Percentiles rank a stretch among this genome's conserved stretches.
These are phyloP conservation scores for Debaryomyces hansenii DNA, from an alignment of 805 yeast species.

Conservation along the genomic window DNA sequence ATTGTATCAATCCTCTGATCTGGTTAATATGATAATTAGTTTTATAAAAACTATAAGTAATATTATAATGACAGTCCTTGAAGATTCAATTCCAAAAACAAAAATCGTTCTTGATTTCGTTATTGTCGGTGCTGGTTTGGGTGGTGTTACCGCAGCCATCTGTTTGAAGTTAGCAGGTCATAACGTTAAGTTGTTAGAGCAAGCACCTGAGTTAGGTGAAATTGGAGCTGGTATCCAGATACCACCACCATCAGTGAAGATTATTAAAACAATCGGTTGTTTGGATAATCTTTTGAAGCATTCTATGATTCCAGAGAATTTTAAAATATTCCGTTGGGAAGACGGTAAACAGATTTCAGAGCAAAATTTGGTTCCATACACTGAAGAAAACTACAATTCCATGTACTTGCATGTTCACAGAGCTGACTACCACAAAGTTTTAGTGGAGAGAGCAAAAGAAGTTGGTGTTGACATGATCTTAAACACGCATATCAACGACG, in stretches of 20 bases:
- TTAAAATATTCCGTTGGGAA: slow-evolving; percentile 13
- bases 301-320: slow-evolving; percentile 15
- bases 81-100: slow-evolving; percentile 6
- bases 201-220: slow-evolving; percentile 24
- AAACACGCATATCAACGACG: slow-evolving; percentile 12
- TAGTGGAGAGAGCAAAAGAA: slow-evolving; percentile 19
- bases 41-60: no score
- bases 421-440: slow-evolving; percentile 23
- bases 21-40: no score
- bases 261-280: slow-evolving; percentile 19
- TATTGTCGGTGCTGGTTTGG: slow-evolving; percentile 30
- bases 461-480: slow-evolving; percentile 16
- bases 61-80: slow-evolving; percentile 1
- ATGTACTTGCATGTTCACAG: slow-evolving; percentile 25
- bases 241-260: slow-evolving; percentile 26
- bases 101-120: slow-evolving; percentile 14
- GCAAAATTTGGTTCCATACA: slow-evolving; percentile 17
- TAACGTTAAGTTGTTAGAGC: slow-evolving; percentile 22
- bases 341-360: slow-evolving; percentile 17
- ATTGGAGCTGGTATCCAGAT: slow-evolving; percentile 36
- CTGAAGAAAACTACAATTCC: slow-evolving; percentile 13
- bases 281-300: slow-evolving; percentile 9
- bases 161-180: slow-evolving; percentile 23
- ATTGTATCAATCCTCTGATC: no score
- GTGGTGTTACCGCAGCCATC: slow-evolving; percentile 28